phyloP scores from a whole-genome alignment of 1,284 basidiomycete genomes.

The Salmacisia buchloeana region DNA sequence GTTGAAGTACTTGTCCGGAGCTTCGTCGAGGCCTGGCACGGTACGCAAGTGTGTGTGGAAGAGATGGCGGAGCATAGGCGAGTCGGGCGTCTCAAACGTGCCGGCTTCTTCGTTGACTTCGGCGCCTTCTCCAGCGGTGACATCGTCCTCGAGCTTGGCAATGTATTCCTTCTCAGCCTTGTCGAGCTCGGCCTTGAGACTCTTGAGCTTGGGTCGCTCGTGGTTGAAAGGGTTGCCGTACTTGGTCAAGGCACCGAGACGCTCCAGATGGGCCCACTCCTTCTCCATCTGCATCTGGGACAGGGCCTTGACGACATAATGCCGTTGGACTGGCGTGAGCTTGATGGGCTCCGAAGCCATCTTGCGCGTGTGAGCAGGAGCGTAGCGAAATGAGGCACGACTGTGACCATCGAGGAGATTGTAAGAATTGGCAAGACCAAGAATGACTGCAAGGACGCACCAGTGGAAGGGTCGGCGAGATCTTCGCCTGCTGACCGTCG shows the following conservation, averaged over 20 bases:
- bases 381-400: background rate
- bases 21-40: constrained; percentile 41
- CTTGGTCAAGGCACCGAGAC: constrained; percentile 36
- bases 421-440: too few relatives aligned
- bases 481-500: too few relatives aligned
- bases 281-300: constrained; percentile 45
- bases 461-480: too few relatives aligned
- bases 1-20: constrained; percentile 43
- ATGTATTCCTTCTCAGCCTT: constrained; percentile 6
- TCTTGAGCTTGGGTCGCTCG: constrained; percentile 28
- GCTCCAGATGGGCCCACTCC: constrained; percentile 40
- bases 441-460: too few relatives aligned
- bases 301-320: constrained; percentile 45
- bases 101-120: background rate
- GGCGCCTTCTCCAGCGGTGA: constrained; percentile 21
- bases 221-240: constrained; percentile 44
- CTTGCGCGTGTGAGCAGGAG: too few relatives aligned
- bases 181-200: constrained; percentile 25
- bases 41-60: constrained; percentile 42
- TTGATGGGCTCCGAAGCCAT: background rate
- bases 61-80: constrained; percentile 39
- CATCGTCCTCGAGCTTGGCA: constrained; percentile 23
- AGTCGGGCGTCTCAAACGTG: background rate
- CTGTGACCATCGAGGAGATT: background rate
- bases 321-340: constrained; percentile 42